Evolutionary conservation across 768 basidiomycete species (phyloP), one percentile per base, ranked within the genome.

Genomic region (Roridomyces roridus): DNA sequence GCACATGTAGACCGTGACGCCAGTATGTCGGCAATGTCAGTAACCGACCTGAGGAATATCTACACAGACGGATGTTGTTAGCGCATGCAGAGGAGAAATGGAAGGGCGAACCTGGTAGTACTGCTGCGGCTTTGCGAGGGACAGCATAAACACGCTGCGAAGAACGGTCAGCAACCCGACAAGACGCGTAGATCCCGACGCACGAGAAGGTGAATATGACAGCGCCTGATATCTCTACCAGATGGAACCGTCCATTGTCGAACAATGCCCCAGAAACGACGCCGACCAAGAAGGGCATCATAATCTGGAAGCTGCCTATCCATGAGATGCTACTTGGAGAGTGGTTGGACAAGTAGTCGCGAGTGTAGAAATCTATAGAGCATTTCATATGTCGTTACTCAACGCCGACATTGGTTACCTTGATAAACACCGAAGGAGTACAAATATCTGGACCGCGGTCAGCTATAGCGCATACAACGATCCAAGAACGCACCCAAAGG

Each of bases 121-220:
- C n/a, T 70, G 55, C 10, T 70, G 68, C 26, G 73, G 71, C 35
- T 76, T 64, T 11, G 67, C 69, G n/a, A 76, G 52, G 8, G 77
- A 78, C 21, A 79, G 58, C 72, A 76, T 73, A 51, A 79, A 79
- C 20, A 74, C 47, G 1, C 72, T n/a, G 69, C 62, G 8, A 70
- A 71, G 1, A 51, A 28, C 40, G 72, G 21, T 51, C 7, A 24
- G 12, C 20, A 4, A 40, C 24, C 3, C 14, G 17, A 14, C 17
- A 20, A 11, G 14, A 29, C 20, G 23, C 21, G 31, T 12, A 39
- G 26, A 34, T 15, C 31, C 11, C 7, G 23, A 55, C 60, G 46
- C 21, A 60, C 64, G 64, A 68, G 26, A 68, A 49, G 17, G 46
- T 55, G 25, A 64, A 67, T 25, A 68, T 39, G 3, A 60, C 20